Evolutionary conservation across 495 filamentous ascomycete species (phyloP).

Genomic region (Penicillium cinerascens): DNA sequence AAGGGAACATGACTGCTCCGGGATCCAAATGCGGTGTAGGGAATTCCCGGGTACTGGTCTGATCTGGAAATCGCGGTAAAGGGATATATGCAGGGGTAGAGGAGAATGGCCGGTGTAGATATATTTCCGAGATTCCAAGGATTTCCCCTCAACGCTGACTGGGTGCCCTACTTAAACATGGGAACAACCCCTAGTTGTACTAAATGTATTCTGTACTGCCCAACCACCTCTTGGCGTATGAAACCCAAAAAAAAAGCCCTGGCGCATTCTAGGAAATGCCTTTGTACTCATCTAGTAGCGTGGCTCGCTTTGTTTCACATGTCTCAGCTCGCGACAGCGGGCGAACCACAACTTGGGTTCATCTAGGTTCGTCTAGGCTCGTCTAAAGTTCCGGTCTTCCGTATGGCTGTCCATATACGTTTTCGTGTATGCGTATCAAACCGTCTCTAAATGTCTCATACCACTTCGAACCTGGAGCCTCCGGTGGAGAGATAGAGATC

Average conservation of each 20-base stretch:
- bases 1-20: not conserved
- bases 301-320: conserved; percentile 16
- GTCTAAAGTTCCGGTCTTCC: no score
- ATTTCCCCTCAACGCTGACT: not conserved
- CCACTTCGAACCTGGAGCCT: not conserved
- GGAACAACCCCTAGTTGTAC: not conserved
- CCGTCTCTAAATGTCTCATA: not conserved
- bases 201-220: not conserved
- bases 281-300: conserved; percentile 7
- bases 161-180: not conserved
- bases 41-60: not conserved
- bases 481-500: not conserved
- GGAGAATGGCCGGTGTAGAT: not conserved
- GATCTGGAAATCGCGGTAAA: not conserved
- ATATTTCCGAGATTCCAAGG: not conserved
- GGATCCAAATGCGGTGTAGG: conserved; percentile 6
- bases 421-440: not conserved
- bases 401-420: not conserved
- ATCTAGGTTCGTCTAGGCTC: not conserved
- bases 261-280: conserved; percentile 1
- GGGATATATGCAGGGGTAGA: not conserved
- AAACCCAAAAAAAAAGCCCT: not conserved
- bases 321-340: conserved; percentile 5
- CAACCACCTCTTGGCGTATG: not conserved
- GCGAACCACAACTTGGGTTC: not conserved